Base-by-base conservation (phyloP, 139 green algal genomes). In the Gonium pectorale region DNA sequence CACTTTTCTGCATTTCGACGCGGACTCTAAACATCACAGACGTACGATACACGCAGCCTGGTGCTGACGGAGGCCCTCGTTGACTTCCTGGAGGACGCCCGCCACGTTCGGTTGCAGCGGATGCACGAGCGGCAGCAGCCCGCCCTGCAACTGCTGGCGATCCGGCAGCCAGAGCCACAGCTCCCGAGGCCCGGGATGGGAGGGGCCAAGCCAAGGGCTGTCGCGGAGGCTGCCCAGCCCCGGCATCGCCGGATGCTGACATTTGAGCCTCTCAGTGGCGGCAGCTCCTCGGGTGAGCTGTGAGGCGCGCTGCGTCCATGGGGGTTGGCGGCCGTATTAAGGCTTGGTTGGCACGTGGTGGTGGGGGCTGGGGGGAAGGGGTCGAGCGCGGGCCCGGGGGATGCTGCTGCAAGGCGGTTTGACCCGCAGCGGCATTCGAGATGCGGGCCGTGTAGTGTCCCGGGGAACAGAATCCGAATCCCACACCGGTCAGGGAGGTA, bases 81-180 rank as follows among this genome's bases (percentile, higher is more conserved):
- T 19, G 70, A 79, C 22, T 46, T 43, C 26, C 70, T 79, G 3
- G 70, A 79, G 49, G n/a, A n/a, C n/a, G 13, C 49, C 31, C 70
- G 66, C 70, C 70, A 49, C 0, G 44, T 3, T 0, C 44, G 33
- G 33, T 29, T 29, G 70, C 70, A 46, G 46, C n/a, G 46, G 41
- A n/a, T 27, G 31, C 26, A 11, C 1, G 43, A 46, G 49, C 49
- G 49, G 31, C 70, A 62, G 70, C 49, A n/a, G 17, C 70, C 11
- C 49, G 9, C 0, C 31, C n/a, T 66, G n/a, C 41, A 63, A 2
- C 43, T n/a, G 11, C 17, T n/a, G 62, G 38, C 29, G 62, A 24
- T 27, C 26, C 29, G 3, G 5, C 54, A 2, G 64, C 64, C 7
- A 35, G 35, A 26, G 38, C 64, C 21, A 35, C 64, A 29, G 64